Conservation (phyloP, 305 asterid genomes). For the Fraxinus sp. region DNA sequence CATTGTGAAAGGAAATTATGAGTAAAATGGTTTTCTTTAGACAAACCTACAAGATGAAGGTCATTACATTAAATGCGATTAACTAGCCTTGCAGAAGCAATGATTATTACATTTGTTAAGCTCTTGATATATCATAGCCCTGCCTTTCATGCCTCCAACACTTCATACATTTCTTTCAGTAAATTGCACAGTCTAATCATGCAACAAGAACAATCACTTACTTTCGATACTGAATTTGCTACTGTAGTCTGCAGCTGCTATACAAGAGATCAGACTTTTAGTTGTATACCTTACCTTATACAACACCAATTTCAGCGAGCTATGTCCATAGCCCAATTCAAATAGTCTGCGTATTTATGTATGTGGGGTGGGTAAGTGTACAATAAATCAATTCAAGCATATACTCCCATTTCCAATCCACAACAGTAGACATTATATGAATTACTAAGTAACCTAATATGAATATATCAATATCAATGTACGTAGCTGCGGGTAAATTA, state of each 20-base stretch:
- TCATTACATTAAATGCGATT: background rate
- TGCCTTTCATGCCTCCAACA: background rate
- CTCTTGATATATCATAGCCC: background rate
- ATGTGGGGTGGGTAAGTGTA: background rate
- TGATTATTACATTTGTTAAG: background rate
- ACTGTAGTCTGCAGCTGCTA: background rate
- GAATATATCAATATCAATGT: background rate
- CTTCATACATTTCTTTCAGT: background rate
- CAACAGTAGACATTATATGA: background rate
- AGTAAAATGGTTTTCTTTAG: background rate
- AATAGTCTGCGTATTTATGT: background rate
- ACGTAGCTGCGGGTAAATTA: background rate
- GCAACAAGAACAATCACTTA: background rate
- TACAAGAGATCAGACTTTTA: background rate
- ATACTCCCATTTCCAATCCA: background rate
- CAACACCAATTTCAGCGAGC: background rate
- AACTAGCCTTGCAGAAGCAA: background rate
- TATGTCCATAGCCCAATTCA: background rate
- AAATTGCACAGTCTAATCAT: background rate
- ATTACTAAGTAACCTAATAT: constrained; percentile 1
- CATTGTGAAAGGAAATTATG: background rate
- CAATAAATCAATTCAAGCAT: background rate
- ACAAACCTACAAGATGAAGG: background rate
- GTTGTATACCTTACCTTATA: background rate
- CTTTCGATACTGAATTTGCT: background rate